These are phyloP conservation scores for Mycena galericulata DNA, from an alignment of 768 basidiomycete genomes.

Conservation along the genomic window DNA sequence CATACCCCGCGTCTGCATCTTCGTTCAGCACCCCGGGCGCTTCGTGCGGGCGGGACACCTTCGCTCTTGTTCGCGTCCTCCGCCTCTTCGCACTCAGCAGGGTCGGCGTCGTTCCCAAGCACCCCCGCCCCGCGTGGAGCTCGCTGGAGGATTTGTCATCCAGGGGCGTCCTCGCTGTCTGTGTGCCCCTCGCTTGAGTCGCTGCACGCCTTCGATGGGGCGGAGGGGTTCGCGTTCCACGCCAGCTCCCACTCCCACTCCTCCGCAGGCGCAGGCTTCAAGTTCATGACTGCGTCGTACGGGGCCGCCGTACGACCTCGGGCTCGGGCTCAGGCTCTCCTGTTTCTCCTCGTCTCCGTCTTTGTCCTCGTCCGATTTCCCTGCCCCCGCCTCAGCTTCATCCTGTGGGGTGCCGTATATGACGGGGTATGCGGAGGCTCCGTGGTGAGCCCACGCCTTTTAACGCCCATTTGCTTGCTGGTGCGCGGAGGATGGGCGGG, in stretches of 20 bases:
- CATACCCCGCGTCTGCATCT: constrained; percentile 21
- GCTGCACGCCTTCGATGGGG: background rate
- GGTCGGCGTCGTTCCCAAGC: no score
- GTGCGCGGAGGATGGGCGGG: no score
- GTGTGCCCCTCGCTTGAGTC: constrained; percentile 8
- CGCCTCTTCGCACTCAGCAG: background rate
- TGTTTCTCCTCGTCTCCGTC: no score
- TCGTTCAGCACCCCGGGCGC: no score
- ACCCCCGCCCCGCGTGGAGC: constrained; percentile 1
- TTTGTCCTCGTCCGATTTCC: no score
- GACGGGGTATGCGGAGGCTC: no score
- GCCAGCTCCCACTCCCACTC: background rate
- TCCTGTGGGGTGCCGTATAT: no score
- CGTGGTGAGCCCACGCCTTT: no score
- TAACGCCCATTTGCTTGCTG: no score
- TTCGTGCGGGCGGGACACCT: no score
- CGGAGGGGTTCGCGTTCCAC: background rate
- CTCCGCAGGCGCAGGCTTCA: background rate
- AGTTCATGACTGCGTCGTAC: no score
- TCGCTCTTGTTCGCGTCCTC: constrained; percentile 11
- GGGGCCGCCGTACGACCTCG: constrained; percentile 10
- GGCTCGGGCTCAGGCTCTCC: constrained; percentile 9
- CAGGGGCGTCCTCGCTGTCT: background rate
- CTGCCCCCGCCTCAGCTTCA: no score
- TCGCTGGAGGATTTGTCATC: constrained; percentile 15